Evolutionary conservation across 2,329 filamentous ascomycete genomes (phyloP).

Genomic region (Talaromyces sp.): DNA sequence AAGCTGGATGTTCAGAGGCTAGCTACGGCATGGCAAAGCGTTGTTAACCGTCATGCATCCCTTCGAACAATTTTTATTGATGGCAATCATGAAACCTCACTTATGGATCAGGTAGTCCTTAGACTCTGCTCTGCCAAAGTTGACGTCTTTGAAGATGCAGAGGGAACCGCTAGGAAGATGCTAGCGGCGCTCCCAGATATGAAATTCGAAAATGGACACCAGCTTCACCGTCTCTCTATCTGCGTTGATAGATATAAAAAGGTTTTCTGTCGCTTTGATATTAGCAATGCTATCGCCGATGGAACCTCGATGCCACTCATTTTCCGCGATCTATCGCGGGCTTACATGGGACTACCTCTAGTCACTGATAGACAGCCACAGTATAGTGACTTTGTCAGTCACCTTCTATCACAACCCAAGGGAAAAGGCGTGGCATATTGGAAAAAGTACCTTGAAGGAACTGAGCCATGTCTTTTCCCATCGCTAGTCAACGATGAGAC

Average conservation of each 20-base stretch:
- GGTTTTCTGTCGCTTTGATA: slow-evolving; percentile 42
- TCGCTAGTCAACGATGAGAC: slow-evolving; percentile 21
- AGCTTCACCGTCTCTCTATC: slow-evolving; percentile 40
- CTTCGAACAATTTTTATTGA: slow-evolving; percentile 22
- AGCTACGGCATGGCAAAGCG: slow-evolving; percentile 21
- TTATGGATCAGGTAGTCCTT: slow-evolving; percentile 20
- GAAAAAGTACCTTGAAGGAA: slow-evolving; percentile 43
- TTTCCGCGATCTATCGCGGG: slow-evolving; percentile 39
- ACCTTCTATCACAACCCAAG: slow-evolving; percentile 29
- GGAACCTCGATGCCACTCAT: slow-evolving; percentile 45
- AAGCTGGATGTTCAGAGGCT: slow-evolving; percentile 17
- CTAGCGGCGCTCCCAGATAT: slow-evolving; percentile 8
- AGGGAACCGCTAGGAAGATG: neutral
- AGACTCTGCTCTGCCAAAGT: neutral
- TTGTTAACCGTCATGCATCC: slow-evolving; percentile 20
- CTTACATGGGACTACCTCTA: slow-evolving; percentile 28
- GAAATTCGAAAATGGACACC: slow-evolving; percentile 21
- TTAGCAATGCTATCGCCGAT: slow-evolving; percentile 48
- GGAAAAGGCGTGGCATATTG: slow-evolving; percentile 42
- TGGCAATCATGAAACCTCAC: slow-evolving; percentile 14
- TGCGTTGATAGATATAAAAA: slow-evolving; percentile 30
- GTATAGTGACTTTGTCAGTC: slow-evolving; percentile 19
- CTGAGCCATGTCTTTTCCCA: slow-evolving; percentile 50
- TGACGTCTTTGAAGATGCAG: neutral
- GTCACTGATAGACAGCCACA: slow-evolving; percentile 1